Conservation (phyloP, 2,329 filamentous ascomycete species). For the Pseudogymnoascus sp. region DNA sequence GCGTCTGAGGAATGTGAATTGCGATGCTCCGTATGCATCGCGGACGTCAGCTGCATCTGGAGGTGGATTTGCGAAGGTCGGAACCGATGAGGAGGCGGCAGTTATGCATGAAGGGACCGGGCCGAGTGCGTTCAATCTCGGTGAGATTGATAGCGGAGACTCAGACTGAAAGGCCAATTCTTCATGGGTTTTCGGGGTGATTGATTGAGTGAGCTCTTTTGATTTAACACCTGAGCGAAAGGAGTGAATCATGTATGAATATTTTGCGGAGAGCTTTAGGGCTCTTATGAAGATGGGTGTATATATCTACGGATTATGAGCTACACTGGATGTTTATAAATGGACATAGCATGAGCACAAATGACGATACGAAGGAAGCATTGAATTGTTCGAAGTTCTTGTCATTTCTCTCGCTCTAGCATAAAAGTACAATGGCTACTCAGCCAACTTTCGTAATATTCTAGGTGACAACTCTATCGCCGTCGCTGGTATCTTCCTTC, state of each 20-base stretch:
- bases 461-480: constrained; percentile 5
- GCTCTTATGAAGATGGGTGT: background rate
- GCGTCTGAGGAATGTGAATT: constrained; percentile 42
- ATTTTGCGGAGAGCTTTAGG: background rate
- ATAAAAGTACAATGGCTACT: constrained; percentile 4
- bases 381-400: background rate
- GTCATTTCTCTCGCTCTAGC: constrained; percentile 9
- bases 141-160: constrained; percentile 1
- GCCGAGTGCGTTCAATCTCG: constrained; percentile 7
- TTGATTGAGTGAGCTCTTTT: background rate
- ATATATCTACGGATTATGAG: background rate
- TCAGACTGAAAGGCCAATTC: background rate
- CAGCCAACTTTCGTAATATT: constrained; percentile 2
- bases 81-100: constrained; percentile 11
- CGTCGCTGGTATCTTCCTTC: constrained; percentile 56
- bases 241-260: background rate
- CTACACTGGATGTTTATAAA: background rate
- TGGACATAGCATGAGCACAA: background rate
- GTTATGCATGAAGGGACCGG: background rate
- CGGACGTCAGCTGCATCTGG: constrained; percentile 17
- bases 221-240: background rate
- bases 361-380: background rate
- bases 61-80: constrained; percentile 13
- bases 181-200: background rate
- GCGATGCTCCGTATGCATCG: constrained; percentile 50